A percentile compares a stretch with the other conserved stretches of the same genome.
These are phyloP conservation scores for Boletus subcaerulescens DNA, from an alignment of 768 basidiomycete genomes.

Conservation along the genomic window DNA sequence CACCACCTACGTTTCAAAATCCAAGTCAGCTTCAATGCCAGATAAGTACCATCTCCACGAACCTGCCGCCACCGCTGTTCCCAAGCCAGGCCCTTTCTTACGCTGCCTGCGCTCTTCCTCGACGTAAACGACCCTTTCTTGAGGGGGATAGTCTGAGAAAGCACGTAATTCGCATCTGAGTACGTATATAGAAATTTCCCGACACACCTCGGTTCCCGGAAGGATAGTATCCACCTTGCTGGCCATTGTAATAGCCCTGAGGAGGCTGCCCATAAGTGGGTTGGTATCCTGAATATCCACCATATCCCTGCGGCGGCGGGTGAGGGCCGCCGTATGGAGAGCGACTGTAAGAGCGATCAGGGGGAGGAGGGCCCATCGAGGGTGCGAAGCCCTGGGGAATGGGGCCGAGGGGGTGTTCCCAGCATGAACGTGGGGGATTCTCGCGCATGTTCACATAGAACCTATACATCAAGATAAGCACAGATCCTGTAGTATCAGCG, in stretches of 20 bases:
- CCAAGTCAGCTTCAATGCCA: not conserved
- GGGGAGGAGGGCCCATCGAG: conserved; percentile 46
- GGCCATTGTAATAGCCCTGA: conserved; percentile 16
- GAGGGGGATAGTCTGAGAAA: conserved; percentile 32
- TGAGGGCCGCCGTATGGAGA: conserved; percentile 27
- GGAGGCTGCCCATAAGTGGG: conserved; percentile 5
- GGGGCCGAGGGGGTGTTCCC: conserved; percentile 68
- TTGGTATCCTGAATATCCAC: conserved; percentile 19
- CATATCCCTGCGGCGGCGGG: conserved; percentile 19
- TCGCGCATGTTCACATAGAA: conserved; percentile 72
- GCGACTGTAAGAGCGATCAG: conserved; percentile 31
- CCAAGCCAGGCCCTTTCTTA: conserved; percentile 50
- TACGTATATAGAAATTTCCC: not conserved
- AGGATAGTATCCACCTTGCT: conserved; percentile 14
- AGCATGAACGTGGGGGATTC: conserved; percentile 61
- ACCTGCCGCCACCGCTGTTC: conserved; percentile 47
- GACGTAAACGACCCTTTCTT: conserved; percentile 33
- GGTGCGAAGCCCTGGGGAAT: conserved; percentile 31
- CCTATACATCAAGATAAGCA: conserved; percentile 39
- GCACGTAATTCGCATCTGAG: conserved; percentile 1
- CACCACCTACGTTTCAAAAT: conserved; percentile 43
- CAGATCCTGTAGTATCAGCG: not conserved
- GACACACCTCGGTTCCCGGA: conserved; percentile 24
- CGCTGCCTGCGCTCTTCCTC: conserved; percentile 39
- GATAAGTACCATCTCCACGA: conserved; percentile 11